Evolutionary conservation across 495 filamentous ascomycete species (phyloP).

Genomic region (Letharia columbiana): DNA sequence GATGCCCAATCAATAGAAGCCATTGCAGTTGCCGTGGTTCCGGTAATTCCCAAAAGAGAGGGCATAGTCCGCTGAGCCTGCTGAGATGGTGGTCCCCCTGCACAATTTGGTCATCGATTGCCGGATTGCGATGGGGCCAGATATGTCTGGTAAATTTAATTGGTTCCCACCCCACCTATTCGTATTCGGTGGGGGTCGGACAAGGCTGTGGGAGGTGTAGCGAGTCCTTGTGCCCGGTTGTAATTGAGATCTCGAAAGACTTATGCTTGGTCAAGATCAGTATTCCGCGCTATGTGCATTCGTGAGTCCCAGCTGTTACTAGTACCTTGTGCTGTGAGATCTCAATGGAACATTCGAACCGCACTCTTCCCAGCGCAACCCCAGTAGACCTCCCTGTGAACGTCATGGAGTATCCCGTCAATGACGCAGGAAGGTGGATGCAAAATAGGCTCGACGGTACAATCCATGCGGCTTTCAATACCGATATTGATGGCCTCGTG

Average conservation of each 20-base stretch:
- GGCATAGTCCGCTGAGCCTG: not conserved
- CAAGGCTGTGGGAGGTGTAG: not conserved
- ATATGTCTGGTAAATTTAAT: not conserved
- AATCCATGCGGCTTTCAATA: constrained; percentile 1
- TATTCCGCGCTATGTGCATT: not conserved
- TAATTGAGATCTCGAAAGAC: not conserved
- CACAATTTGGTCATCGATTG: not conserved
- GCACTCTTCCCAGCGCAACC: not conserved
- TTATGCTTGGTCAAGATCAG: not conserved
- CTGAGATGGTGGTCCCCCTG: not conserved
- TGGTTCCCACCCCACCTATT: not conserved
- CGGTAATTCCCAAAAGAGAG: not conserved
- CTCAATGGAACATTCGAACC: not conserved
- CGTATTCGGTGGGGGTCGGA: not conserved
- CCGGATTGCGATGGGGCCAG: not conserved
- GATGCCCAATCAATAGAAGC: not conserved
- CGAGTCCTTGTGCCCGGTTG: not conserved
- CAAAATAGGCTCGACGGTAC: not conserved
- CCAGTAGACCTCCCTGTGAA: not conserved
- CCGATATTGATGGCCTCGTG: not conserved
- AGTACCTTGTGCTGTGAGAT: not conserved
- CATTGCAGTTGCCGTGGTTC: not conserved
- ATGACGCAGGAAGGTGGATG: not conserved
- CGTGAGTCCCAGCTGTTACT: not conserved
- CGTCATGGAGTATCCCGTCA: not conserved